Evolutionary conservation across 176 grass and related monocot species (phyloP).

Genomic region (Aechmea fasciata): DNA sequence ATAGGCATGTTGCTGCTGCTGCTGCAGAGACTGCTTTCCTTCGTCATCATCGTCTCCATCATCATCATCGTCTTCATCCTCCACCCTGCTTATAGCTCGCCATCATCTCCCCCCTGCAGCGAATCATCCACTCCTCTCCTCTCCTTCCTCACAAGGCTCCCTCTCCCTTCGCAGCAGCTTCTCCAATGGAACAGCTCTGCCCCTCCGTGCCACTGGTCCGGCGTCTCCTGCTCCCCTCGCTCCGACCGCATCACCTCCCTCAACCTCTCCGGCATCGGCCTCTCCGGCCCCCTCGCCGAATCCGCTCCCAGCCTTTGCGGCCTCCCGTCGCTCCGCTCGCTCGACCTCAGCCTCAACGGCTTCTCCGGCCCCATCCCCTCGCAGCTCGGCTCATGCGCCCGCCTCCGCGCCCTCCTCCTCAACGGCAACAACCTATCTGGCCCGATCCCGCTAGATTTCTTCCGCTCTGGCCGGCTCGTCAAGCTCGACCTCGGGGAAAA

Average conservation of each 20-base stretch:
- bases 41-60: too few species aligned
- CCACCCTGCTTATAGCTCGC: background rate
- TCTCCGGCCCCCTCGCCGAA: conserved; percentile 21
- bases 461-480: conserved; percentile 24
- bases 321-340: conserved; percentile 24
- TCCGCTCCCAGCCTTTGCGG: conserved; percentile 28
- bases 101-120: background rate
- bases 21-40: too few species aligned
- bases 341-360: conserved; percentile 45
- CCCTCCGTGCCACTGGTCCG: conserved; percentile 31
- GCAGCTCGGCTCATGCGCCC: conserved; percentile 32
- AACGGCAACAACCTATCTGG: conserved; percentile 40
- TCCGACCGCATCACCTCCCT: conserved; percentile 20
- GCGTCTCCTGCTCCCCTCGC: conserved; percentile 37
- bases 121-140: conserved; percentile 16
- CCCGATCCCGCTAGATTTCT: conserved; percentile 22
- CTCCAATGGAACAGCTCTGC: conserved; percentile 25
- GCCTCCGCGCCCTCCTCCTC: conserved; percentile 29
- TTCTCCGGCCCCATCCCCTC: conserved; percentile 40
- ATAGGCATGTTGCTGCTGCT: too few species aligned
- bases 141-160: conserved; percentile 36
- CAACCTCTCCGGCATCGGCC: conserved; percentile 36
- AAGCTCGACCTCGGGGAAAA: conserved; percentile 37
- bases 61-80: too few species aligned
- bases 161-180: conserved; percentile 19